phyloP scores from a whole-genome alignment of 495 filamentous ascomycete species.

The Bombardia bombarda region DNA sequence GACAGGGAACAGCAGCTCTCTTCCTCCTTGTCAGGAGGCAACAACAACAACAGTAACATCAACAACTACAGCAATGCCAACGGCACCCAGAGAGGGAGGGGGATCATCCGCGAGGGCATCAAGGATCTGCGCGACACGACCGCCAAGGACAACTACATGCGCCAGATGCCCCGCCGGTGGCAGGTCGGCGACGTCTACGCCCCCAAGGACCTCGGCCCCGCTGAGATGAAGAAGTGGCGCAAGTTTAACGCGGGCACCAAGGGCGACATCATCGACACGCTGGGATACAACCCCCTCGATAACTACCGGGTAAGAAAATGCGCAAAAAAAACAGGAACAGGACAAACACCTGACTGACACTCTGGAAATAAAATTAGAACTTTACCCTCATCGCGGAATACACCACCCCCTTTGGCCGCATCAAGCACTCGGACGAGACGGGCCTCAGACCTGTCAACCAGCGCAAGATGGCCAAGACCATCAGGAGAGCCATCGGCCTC shows the following conservation, averaged over 20 bases:
- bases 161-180: constrained; percentile 51
- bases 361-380: too few species aligned
- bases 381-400: constrained; percentile 89
- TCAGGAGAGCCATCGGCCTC: constrained; percentile 77
- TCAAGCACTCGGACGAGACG: constrained; percentile 64
- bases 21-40: too few species aligned
- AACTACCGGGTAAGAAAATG: constrained; percentile 68
- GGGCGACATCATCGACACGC: constrained; percentile 69
- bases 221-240: constrained; percentile 64
- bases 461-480: constrained; percentile 83
- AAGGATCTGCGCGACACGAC: constrained; percentile 6
- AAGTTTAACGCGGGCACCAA: constrained; percentile 20
- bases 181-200: constrained; percentile 75
- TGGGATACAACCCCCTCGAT: constrained; percentile 73
- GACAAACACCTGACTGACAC: constrained; percentile 10
- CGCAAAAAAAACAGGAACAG: neutral
- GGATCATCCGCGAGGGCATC: neutral
- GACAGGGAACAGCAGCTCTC: too few species aligned
- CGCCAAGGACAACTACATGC: constrained; percentile 24
- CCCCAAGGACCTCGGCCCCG: constrained; percentile 72
- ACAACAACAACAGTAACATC: too few species aligned
- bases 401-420: constrained; percentile 74
- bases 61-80: neutral
- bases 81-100: neutral
- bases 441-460: constrained; percentile 86